A percentile compares a stretch with the other conserved stretches of the same genome.
Evolutionary conservation across 257 asterid species (phyloP).

Genomic region (Craterostigma plantagineum): DNA sequence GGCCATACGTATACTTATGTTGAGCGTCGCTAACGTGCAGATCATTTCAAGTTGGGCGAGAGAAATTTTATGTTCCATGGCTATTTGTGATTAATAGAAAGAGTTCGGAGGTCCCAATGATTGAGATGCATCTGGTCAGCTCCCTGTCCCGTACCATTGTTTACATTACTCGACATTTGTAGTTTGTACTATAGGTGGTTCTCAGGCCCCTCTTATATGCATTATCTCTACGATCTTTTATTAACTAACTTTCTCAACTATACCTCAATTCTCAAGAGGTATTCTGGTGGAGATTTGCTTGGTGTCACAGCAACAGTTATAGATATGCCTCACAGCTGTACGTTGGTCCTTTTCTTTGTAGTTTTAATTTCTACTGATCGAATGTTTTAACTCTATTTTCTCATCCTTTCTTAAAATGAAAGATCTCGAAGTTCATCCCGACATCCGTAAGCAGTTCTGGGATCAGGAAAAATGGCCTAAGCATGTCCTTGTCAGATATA

Average conservation of each 20-base stretch:
- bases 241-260: constrained; percentile 2
- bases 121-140: constrained; percentile 75
- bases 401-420: constrained; percentile 5
- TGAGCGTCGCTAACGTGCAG: constrained; percentile 30
- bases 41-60: constrained; percentile 92
- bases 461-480: constrained; percentile 94
- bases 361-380: constrained; percentile 3
- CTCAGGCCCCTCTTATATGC: too few relatives aligned
- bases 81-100: constrained; percentile 73
- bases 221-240: too few relatives aligned
- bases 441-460: constrained; percentile 79
- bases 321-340: constrained; percentile 79
- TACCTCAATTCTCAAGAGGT: constrained; percentile 51
- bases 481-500: constrained; percentile 77
- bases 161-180: too few relatives aligned
- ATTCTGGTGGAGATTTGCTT: constrained; percentile 73
- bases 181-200: too few relatives aligned
- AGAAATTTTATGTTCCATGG: constrained; percentile 83
- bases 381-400: not conserved
- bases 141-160: too few relatives aligned
- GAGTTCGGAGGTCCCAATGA: constrained; percentile 88
- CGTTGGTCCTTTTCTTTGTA: constrained; percentile 9
- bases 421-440: constrained; percentile 82
- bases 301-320: constrained; percentile 69
- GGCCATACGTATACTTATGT: constrained; percentile 8